Conservation (phyloP, 208 protist genomes). For the Leptomonas seymouri region DNA sequence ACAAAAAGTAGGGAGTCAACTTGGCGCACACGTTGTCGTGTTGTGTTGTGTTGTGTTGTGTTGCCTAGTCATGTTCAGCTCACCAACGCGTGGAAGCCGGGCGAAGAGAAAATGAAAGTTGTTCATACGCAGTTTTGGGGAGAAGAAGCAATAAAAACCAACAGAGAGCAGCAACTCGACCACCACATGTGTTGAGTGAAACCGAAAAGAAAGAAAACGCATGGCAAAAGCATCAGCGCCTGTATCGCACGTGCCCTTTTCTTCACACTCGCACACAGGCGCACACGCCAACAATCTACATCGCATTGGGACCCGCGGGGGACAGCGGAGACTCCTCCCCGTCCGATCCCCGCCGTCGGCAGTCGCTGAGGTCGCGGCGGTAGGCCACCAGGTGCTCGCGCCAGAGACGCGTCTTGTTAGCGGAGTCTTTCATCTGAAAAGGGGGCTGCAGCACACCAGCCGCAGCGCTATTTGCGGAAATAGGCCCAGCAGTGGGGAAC, state of each 20-base stretch:
- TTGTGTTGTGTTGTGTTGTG: too few relatives aligned
- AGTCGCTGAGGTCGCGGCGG: constrained; percentile 9
- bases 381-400: constrained; percentile 21
- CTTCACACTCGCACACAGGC: background rate
- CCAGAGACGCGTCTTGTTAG: constrained; percentile 28
- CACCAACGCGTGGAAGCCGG: background rate
- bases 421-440: constrained; percentile 7
- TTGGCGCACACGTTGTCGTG: too few relatives aligned
- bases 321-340: background rate
- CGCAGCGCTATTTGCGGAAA: background rate
- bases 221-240: background rate
- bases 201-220: background rate
- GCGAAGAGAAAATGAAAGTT: background rate
- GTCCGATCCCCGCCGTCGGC: background rate
- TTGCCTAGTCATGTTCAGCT: too few relatives aligned
- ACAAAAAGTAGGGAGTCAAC: too few relatives aligned
- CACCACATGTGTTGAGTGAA: background rate
- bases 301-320: background rate
- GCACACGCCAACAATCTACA: background rate
- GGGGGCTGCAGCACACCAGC: background rate
- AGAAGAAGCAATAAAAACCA: too few relatives aligned
- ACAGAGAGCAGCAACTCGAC: too few relatives aligned
- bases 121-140: background rate
- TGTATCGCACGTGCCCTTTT: background rate
- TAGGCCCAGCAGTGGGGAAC: background rate